A percentile compares a stretch with the other conserved stretches of the same genome.
Evolutionary conservation across 1,284 basidiomycete genomes (phyloP).

Genomic region (Sporisorium iseilematis-ciliati): DNA sequence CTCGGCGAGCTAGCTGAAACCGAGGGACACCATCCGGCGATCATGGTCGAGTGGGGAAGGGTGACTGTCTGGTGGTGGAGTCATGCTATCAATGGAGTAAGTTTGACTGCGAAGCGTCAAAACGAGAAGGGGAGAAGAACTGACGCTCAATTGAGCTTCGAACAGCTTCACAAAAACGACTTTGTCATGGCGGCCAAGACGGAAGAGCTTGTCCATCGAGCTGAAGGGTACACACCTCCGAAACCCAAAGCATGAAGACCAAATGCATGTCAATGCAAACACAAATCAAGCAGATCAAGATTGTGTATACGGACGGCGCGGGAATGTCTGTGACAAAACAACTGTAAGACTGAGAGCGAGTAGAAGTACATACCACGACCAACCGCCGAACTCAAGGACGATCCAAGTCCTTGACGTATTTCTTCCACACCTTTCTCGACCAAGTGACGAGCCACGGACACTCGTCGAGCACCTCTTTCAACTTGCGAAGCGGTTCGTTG

Average conservation of each 20-base stretch:
- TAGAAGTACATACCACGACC: background rate
- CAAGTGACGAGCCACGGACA: slow-evolving; percentile 43
- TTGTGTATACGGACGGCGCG: background rate
- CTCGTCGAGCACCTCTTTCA: slow-evolving; percentile 43
- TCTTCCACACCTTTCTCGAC: slow-evolving; percentile 49
- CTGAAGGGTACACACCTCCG: slow-evolving; percentile 56
- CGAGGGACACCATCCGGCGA: slow-evolving; percentile 64
- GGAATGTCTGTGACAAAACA: background rate
- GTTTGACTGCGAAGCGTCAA: slow-evolving; percentile 5
- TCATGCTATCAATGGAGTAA: slow-evolving; percentile 64
- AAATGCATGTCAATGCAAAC: background rate
- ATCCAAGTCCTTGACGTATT: slow-evolving; percentile 36
- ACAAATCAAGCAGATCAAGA: too few relatives aligned
- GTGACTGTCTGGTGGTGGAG: slow-evolving; percentile 69
- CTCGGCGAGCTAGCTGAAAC: slow-evolving; percentile 59
- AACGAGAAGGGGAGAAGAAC: background rate
- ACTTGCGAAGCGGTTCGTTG: slow-evolving; percentile 20
- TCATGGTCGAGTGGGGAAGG: slow-evolving; percentile 66
- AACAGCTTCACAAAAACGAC: slow-evolving; percentile 66
- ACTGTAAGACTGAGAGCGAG: background rate
- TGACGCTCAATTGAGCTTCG: background rate
- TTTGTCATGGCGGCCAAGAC: slow-evolving; percentile 69
- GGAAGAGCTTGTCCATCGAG: slow-evolving; percentile 52
- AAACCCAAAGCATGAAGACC: slow-evolving; percentile 21
- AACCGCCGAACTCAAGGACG: slow-evolving; percentile 12